phyloP scores from a whole-genome alignment of 768 basidiomycete species.

The Tulasnella sp. region DNA sequence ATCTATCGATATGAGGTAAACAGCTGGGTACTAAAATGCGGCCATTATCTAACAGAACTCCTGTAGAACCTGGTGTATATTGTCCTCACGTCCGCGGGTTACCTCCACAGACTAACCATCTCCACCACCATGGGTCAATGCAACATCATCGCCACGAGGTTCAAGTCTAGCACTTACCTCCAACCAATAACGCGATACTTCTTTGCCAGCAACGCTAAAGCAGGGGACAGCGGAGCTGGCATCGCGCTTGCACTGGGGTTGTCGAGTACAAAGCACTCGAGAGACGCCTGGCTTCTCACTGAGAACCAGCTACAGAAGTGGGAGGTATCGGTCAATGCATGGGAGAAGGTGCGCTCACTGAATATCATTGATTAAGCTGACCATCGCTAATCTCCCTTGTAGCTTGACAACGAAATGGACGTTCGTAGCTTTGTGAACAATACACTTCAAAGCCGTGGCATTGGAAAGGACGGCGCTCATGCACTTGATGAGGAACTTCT shows the following conservation, averaged over 20 bases:
- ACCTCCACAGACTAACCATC: conserved; percentile 12
- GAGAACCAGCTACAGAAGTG: conserved; percentile 15
- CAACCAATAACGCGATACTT: background rate
- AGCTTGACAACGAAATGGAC: too few relatives aligned
- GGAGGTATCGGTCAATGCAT: conserved; percentile 10
- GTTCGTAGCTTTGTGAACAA: too few relatives aligned
- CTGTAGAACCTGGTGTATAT: conserved; percentile 5
- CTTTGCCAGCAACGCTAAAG: background rate
- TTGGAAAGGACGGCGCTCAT: too few relatives aligned
- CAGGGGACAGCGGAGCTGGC: background rate
- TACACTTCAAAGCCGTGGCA: too few relatives aligned
- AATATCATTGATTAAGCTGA: too few relatives aligned
- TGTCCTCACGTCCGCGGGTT: conserved; percentile 5
- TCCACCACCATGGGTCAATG: conserved; percentile 3
- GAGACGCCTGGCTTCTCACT: conserved; percentile 12
- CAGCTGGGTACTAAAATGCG: background rate
- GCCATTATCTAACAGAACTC: background rate
- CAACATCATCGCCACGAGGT: conserved; percentile 8
- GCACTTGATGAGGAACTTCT: conserved; percentile 1
- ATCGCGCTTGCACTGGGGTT: conserved; percentile 7
- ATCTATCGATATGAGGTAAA: conserved; percentile 10
- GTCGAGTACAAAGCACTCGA: background rate
- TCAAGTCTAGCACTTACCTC: background rate
- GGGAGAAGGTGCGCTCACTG: conserved; percentile 16
- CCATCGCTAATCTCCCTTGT: background rate